A percentile compares a stretch with the other conserved stretches of the same genome.
These are phyloP conservation scores for Xylaria grammica DNA, from an alignment of 495 filamentous ascomycete species.

Conservation along the genomic window DNA sequence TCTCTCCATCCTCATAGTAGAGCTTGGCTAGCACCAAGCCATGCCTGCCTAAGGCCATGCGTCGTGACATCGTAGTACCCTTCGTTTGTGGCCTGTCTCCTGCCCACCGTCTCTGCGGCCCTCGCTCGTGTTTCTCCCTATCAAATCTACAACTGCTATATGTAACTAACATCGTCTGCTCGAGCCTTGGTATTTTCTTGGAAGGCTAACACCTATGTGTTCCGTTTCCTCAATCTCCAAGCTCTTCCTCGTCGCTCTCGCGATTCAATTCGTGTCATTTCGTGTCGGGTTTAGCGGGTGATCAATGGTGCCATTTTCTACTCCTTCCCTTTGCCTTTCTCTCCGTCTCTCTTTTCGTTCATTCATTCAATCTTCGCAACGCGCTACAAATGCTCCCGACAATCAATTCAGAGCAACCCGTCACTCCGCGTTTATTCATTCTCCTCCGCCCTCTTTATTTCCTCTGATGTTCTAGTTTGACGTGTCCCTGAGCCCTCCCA, in stretches of 20 bases:
- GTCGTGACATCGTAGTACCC: neutral
- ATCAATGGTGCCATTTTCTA: neutral
- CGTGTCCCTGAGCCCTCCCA: neutral
- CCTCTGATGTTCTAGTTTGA: neutral
- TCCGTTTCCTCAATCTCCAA: conserved; percentile 23
- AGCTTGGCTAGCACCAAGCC: conserved; percentile 11
- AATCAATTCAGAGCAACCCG: neutral
- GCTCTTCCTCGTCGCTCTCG: conserved; percentile 10
- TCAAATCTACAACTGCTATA: no score
- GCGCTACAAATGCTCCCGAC: neutral
- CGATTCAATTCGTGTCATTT: conserved; percentile 5
- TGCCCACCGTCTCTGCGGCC: neutral
- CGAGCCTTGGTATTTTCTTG: no score
- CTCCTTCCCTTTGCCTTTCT: neutral
- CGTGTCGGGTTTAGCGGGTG: neutral
- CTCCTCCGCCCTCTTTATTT: neutral
- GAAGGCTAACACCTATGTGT: neutral
- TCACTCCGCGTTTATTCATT: neutral
- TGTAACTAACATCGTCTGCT: no score
- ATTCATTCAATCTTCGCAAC: neutral
- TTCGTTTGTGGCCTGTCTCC: neutral
- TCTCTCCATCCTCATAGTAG: neutral
- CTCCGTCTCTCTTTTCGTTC: neutral
- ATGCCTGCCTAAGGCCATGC: neutral
- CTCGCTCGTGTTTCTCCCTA: no score